Percentiles rank a stretch among this genome's conserved stretches.
Evolutionary conservation across 306 rosid species (phyloP).

Genomic region (Crotalaria pallida): DNA sequence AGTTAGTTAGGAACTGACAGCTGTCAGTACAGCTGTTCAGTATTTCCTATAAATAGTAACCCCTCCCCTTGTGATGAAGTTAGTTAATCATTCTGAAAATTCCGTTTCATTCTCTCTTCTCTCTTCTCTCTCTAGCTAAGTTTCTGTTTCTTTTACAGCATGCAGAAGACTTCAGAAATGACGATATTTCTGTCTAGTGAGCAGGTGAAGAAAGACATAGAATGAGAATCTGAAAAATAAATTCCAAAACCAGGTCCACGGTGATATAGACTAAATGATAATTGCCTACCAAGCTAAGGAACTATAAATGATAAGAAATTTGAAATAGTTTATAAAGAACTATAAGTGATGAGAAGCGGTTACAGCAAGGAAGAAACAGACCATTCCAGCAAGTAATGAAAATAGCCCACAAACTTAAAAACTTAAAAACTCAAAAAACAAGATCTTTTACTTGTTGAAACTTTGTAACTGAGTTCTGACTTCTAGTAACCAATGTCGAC

Average conservation of each 20-base stretch:
- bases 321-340: neutral
- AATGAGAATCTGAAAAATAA: neutral
- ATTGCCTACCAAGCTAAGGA: neutral
- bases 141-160: no score
- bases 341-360: neutral
- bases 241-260: neutral
- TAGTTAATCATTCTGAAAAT: no score
- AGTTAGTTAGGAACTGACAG: no score
- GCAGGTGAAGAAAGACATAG: neutral
- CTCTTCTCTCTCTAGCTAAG: no score
- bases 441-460: conserved; percentile 62
- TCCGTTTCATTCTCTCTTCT: no score
- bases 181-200: neutral
- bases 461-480: conserved; percentile 38
- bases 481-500: conserved; percentile 21
- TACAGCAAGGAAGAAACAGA: neutral
- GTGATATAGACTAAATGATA: neutral
- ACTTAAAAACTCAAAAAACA: neutral
- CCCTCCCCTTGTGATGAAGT: no score
- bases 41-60: no score
- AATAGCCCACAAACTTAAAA: conserved; percentile 16
- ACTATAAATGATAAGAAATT: neutral
- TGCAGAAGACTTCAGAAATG: neutral
- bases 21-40: no score
- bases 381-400: conserved; percentile 14